These are phyloP conservation scores for Solanum chiquidenum DNA, from an alignment of 257 asterid species.

Conservation along the genomic window DNA sequence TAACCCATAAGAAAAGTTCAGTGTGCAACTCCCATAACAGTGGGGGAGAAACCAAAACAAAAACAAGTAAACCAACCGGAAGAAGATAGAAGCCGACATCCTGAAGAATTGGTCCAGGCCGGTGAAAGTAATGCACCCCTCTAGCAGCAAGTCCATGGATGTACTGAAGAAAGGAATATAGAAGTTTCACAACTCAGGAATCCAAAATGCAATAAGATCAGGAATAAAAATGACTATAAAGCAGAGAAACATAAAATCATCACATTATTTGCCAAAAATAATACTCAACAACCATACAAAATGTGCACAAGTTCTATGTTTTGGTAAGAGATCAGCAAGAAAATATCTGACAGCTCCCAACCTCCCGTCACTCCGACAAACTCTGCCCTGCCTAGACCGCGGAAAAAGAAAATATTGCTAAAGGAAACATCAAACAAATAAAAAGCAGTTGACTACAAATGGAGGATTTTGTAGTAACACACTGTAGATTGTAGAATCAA, in stretches of 20 bases:
- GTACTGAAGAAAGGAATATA: conserved; percentile 24
- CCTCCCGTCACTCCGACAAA: background rate
- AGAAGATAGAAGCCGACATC: conserved; percentile 70
- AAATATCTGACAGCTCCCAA: background rate
- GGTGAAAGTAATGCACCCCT: conserved; percentile 70
- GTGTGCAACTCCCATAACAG: background rate
- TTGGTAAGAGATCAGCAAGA: background rate
- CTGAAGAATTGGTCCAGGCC: conserved; percentile 64
- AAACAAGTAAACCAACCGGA: conserved; percentile 42
- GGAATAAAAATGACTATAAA: background rate
- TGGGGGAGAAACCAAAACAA: background rate
- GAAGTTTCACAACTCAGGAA: conserved; percentile 1
- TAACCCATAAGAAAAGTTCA: conserved; percentile 5
- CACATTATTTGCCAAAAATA: background rate
- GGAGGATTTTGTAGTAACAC: background rate
- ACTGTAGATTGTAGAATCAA: background rate
- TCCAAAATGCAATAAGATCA: background rate
- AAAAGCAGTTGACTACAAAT: background rate
- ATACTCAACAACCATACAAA: background rate
- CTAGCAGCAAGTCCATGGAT: conserved; percentile 74
- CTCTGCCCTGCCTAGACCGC: background rate
- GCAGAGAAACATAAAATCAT: background rate
- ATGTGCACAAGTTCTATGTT: background rate
- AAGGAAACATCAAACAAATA: background rate
- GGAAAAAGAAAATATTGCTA: background rate